Evolutionary conservation across 2,329 filamentous ascomycete genomes (phyloP).

Genomic region (Pseudocercospora macadamiae): DNA sequence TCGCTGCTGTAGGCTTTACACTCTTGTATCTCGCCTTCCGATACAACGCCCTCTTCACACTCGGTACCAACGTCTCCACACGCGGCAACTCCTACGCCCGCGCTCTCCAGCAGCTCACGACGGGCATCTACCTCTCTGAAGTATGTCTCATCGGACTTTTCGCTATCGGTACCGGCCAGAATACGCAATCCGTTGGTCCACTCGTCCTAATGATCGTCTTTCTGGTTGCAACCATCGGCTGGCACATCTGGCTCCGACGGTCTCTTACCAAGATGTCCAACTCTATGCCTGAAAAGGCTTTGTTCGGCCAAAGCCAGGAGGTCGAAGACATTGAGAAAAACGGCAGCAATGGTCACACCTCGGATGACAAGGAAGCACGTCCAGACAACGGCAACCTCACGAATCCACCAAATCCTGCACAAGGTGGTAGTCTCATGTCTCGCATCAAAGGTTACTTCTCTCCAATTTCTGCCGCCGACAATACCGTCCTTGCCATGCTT

Average conservation of each 20-base stretch:
- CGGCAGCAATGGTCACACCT: constrained; percentile 15
- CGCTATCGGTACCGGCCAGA: constrained; percentile 42
- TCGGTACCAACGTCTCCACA: constrained; percentile 48
- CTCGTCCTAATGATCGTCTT: constrained; percentile 46
- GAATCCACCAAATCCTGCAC: not conserved
- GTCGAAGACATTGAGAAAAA: constrained; percentile 10
- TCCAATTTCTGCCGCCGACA: constrained; percentile 20
- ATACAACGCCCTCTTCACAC: constrained; percentile 54
- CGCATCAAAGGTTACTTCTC: constrained; percentile 32
- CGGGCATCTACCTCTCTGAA: constrained; percentile 50
- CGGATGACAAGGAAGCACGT: not conserved
- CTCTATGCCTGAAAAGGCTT: constrained; percentile 33
- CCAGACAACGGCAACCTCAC: constrained; percentile 14
- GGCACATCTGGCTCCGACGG: constrained; percentile 41
- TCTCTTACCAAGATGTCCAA: constrained; percentile 39
- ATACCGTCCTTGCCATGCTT: constrained; percentile 39
- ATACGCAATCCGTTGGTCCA: constrained; percentile 41
- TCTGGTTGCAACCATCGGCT: constrained; percentile 44
- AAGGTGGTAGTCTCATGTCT: constrained; percentile 18
- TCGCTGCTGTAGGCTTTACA: constrained; percentile 46
- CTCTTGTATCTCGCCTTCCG: constrained; percentile 52
- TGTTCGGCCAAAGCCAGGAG: not conserved
- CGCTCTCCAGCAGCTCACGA: constrained; percentile 48
- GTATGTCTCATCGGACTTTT: constrained; percentile 51
- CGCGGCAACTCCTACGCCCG: constrained; percentile 47